Conservation (phyloP, 345 rosid species). For the Dipteronia dyeriana region DNA sequence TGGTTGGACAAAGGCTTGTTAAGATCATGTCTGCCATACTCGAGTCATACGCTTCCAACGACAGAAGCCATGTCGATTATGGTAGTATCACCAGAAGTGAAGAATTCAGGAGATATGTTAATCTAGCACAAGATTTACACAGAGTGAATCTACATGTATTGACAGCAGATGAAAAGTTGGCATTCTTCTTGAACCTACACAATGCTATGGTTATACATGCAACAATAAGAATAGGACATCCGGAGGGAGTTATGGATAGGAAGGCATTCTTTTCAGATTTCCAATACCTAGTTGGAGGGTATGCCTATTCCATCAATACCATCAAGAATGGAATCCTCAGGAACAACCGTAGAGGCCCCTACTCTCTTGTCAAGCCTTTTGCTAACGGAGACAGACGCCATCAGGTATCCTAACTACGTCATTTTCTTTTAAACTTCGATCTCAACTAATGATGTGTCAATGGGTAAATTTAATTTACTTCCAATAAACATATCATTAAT, state of each 20-base stretch:
- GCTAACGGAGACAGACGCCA: slow-evolving; percentile 48
- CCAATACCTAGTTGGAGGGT: slow-evolving; percentile 79
- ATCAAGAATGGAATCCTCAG: slow-evolving; percentile 78
- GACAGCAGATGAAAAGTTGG: slow-evolving; percentile 57
- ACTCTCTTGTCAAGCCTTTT: slow-evolving; percentile 64
- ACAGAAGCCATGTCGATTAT: slow-evolving; percentile 62
- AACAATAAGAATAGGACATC: slow-evolving; percentile 60
- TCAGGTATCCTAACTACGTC: slow-evolving; percentile 39
- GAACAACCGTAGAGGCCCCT: slow-evolving; percentile 53
- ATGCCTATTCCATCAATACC: slow-evolving; percentile 56
- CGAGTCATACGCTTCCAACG: slow-evolving; percentile 71
- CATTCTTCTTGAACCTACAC: slow-evolving; percentile 83
- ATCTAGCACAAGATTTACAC: slow-evolving; percentile 68
- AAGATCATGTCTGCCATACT: slow-evolving; percentile 83
- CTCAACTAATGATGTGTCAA: no score
- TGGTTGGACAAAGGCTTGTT: slow-evolving; percentile 47
- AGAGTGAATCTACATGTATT: slow-evolving; percentile 60
- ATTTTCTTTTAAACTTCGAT: no score
- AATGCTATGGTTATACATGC: slow-evolving; percentile 97
- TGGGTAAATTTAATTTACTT: no score
- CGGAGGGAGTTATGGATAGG: slow-evolving; percentile 68
- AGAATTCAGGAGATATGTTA: slow-evolving; percentile 81
- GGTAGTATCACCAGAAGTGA: slow-evolving; percentile 64
- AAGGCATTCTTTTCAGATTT: slow-evolving; percentile 67
- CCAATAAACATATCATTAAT: no score